A percentile compares a stretch with the other conserved stretches of the same genome.
phyloP scores from a whole-genome alignment of 148 eudicot species.

The Agrostemma githago region DNA sequence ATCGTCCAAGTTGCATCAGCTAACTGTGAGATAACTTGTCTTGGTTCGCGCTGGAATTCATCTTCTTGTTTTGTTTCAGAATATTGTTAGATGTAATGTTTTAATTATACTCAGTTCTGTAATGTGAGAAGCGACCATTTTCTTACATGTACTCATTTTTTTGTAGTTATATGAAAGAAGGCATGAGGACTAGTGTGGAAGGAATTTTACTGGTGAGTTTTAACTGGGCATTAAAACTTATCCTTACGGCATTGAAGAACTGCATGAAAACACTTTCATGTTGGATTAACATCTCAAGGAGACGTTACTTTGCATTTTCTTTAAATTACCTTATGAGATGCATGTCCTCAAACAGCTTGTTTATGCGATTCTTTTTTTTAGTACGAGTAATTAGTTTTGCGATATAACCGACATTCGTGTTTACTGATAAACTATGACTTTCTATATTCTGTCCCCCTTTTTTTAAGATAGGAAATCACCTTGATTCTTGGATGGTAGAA shows the following conservation, averaged over 20 bases:
- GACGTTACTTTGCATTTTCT: neutral
- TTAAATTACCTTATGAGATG: neutral
- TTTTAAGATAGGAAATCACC: too few species aligned
- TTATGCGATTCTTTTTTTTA: neutral
- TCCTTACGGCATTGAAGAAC: neutral
- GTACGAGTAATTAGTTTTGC: too few species aligned
- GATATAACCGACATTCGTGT: neutral
- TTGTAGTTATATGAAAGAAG: constrained; percentile 80
- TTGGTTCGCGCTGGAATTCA: neutral
- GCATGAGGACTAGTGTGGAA: constrained; percentile 98
- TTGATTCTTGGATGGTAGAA: too few species aligned
- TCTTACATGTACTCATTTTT: constrained; percentile 9
- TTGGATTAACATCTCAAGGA: neutral
- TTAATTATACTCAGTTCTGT: neutral
- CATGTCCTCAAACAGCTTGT: neutral
- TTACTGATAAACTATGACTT: neutral
- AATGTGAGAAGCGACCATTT: constrained; percentile 7
- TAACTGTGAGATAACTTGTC: constrained; percentile 1
- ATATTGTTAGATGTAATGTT: neutral
- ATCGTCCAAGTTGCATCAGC: too few species aligned
- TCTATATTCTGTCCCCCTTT: neutral
- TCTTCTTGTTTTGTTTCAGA: neutral
- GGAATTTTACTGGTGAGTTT: constrained; percentile 74
- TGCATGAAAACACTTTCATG: neutral
- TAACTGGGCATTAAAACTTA: neutral